Evolutionary conservation across 1,284 basidiomycete genomes (phyloP).

Genomic region (Sporisorium iseilematis-ciliati): DNA sequence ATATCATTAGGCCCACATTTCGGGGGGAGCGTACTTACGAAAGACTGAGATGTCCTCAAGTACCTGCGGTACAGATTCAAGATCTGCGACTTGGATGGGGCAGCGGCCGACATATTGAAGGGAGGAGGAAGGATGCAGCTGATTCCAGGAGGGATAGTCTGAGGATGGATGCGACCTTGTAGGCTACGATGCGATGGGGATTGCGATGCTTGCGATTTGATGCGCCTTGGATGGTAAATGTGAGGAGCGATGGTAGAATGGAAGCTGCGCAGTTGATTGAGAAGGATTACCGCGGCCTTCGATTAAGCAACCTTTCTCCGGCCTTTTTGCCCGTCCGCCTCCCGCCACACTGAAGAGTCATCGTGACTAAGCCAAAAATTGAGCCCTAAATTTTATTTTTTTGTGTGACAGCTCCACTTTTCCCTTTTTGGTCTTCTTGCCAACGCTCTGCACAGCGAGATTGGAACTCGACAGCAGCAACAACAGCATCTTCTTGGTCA

Average conservation of each 20-base stretch:
- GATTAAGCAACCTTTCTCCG: slow-evolving; percentile 20
- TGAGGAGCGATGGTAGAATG: background rate
- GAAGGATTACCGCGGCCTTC: slow-evolving; percentile 22
- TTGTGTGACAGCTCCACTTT: slow-evolving; percentile 27
- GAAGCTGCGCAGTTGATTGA: slow-evolving; percentile 15
- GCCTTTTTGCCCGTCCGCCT: background rate
- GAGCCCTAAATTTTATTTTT: background rate
- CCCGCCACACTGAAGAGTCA: slow-evolving; percentile 33
- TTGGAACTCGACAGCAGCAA: background rate
- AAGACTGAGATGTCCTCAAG: slow-evolving; percentile 65
- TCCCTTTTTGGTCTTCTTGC: slow-evolving; percentile 1
- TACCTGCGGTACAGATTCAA: slow-evolving; percentile 65
- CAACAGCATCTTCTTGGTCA: background rate
- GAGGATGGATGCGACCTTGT: background rate
- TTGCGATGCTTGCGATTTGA: slow-evolving; percentile 1
- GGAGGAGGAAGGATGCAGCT: background rate
- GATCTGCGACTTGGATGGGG: slow-evolving; percentile 58
- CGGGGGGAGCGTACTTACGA: slow-evolving; percentile 55
- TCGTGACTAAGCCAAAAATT: slow-evolving; percentile 36
- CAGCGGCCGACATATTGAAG: slow-evolving; percentile 38
- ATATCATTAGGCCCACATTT: background rate
- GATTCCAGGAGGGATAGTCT: too few species aligned
- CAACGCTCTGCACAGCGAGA: background rate
- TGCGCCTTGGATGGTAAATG: background rate
- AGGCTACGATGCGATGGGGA: background rate